Percentiles rank a stretch among this genome's conserved stretches.
Conservation (phyloP, 257 asterid genomes). For the Jacaranda mimosifolia region DNA sequence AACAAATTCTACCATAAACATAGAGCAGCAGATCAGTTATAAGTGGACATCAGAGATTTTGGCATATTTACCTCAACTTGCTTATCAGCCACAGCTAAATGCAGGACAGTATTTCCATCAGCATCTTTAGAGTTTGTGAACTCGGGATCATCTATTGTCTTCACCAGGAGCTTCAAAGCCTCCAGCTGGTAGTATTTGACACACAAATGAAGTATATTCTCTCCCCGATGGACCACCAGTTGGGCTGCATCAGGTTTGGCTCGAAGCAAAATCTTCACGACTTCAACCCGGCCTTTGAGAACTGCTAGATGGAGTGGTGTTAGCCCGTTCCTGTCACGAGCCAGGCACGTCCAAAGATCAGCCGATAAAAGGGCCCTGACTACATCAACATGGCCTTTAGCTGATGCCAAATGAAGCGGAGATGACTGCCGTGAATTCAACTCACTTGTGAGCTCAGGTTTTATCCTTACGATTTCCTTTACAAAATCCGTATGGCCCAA, state of each 20-base stretch:
- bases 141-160: not conserved
- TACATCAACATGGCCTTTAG: conserved; percentile 38
- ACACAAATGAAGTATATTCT: conserved; percentile 47
- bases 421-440: conserved; percentile 36
- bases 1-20: not conserved
- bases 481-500: conserved; percentile 41
- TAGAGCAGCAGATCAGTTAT: not conserved
- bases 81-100: conserved; percentile 47
- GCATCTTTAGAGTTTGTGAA: conserved; percentile 39
- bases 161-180: conserved; percentile 36
- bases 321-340: conserved; percentile 40
- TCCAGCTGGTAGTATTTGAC: conserved; percentile 37
- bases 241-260: conserved; percentile 34
- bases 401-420: conserved; percentile 52
- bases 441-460: conserved; percentile 36
- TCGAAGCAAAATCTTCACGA: conserved; percentile 33
- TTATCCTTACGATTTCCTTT: conserved; percentile 23
- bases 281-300: conserved; percentile 43
- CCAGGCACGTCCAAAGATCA: conserved; percentile 35
- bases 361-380: conserved; percentile 27
- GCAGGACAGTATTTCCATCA: conserved; percentile 46
- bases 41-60: not conserved
- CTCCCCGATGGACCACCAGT: conserved; percentile 27
- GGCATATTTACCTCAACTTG: conserved; percentile 44
- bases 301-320: conserved; percentile 57